A percentile compares a stretch with the other conserved stretches of the same genome.
These are phyloP conservation scores for Silybum marianum DNA, from an alignment of 129 eudicot genomes.

Conservation along the genomic window DNA sequence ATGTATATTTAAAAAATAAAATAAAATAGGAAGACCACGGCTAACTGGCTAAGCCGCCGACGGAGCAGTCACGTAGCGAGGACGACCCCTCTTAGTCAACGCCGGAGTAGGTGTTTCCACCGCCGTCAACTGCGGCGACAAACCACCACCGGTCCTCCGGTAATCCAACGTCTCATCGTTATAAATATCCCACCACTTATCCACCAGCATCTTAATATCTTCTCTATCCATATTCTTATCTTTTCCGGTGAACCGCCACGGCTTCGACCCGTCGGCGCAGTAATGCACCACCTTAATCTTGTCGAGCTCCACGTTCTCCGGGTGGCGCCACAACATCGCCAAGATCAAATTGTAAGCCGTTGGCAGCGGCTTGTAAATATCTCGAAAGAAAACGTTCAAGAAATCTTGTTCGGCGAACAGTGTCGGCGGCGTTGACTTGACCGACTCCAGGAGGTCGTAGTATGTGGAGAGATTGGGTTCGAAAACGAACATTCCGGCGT, in stretches of 20 bases:
- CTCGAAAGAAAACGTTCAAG: constrained; percentile 56
- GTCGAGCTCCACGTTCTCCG: constrained; percentile 54
- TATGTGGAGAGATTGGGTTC: constrained; percentile 67
- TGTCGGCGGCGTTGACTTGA: constrained; percentile 58
- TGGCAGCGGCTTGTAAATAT: constrained; percentile 57
- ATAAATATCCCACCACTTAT: constrained; percentile 66
- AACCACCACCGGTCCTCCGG: constrained; percentile 22
- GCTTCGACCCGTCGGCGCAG: constrained; percentile 70
- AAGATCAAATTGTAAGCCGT: constrained; percentile 48
- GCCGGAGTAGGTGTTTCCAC: constrained; percentile 7
- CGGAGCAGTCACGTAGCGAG: constrained; percentile 35
- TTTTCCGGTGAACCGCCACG: constrained; percentile 72
- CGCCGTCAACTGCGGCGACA: not conserved
- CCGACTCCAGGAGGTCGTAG: constrained; percentile 48
- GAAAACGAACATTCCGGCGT: constrained; percentile 82
- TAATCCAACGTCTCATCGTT: constrained; percentile 54
- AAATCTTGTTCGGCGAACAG: constrained; percentile 84
- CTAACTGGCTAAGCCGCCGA: constrained; percentile 35
- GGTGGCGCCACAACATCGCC: constrained; percentile 77
- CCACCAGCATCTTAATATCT: constrained; percentile 57
- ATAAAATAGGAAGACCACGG: not conserved
- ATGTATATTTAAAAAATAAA: too few relatives aligned
- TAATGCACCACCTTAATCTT: constrained; percentile 65
- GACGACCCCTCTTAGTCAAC: constrained; percentile 20
- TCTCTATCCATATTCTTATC: constrained; percentile 61